Conservation (phyloP, 805 yeast species). For the Cyberlindnera xishuangbannaensis region DNA sequence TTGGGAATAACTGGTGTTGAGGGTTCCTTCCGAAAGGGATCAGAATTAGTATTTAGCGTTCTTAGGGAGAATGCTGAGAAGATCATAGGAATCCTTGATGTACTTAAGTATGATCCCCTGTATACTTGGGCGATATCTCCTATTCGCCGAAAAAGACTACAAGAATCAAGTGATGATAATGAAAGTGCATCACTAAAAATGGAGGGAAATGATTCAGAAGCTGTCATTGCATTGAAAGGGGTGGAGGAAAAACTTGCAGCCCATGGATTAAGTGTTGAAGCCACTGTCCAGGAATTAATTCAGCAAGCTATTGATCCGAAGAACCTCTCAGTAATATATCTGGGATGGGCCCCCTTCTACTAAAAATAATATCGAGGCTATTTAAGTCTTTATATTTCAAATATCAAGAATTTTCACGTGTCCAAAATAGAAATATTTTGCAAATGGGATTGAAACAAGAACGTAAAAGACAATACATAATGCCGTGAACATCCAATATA, state of each 20-base stretch:
- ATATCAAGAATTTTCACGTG: too few relatives aligned
- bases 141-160: conserved; percentile 49
- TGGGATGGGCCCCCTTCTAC: conserved; percentile 83
- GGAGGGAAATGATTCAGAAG: conserved; percentile 42
- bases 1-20: conserved; percentile 82
- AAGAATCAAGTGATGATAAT: conserved; percentile 26
- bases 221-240: conserved; percentile 67
- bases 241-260: conserved; percentile 68
- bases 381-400: too few relatives aligned
- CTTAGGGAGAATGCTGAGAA: conserved; percentile 60
- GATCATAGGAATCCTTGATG: conserved; percentile 77
- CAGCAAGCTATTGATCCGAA: conserved; percentile 64
- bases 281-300: conserved; percentile 74
- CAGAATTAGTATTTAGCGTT: conserved; percentile 68
- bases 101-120: conserved; percentile 85
- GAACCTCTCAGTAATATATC: conserved; percentile 68
- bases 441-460: too few relatives aligned
- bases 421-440: too few relatives aligned
- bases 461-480: too few relatives aligned
- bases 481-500: too few relatives aligned
- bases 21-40: conserved; percentile 68
- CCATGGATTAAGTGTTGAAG: conserved; percentile 70
- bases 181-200: conserved; percentile 4
- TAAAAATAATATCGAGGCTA: too few relatives aligned
- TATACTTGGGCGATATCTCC: conserved; percentile 91